Evolutionary conservation across 2,329 filamentous ascomycete species (phyloP).

Genomic region (Beauveria sp.): DNA sequence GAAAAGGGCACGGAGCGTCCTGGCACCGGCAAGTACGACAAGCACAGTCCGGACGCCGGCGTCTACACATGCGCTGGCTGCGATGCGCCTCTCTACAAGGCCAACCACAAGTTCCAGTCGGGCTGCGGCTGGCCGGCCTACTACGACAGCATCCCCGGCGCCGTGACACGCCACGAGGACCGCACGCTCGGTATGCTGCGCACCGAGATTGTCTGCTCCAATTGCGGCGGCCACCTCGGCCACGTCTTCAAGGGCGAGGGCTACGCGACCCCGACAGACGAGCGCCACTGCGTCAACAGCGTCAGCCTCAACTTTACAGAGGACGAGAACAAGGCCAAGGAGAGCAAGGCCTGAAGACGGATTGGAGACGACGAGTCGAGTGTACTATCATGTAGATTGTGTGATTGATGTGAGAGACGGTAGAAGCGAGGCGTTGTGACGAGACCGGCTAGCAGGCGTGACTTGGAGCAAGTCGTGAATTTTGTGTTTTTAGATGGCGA

Average conservation of each 20-base stretch:
- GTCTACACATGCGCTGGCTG: slow-evolving; percentile 87
- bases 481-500: neutral
- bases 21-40: slow-evolving; percentile 76
- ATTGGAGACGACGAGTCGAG: neutral
- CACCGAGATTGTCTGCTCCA: slow-evolving; percentile 89
- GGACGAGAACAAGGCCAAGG: slow-evolving; percentile 47
- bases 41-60: slow-evolving; percentile 68
- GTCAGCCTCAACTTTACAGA: slow-evolving; percentile 76
- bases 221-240: slow-evolving; percentile 90
- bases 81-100: slow-evolving; percentile 81
- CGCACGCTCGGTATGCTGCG: slow-evolving; percentile 70
- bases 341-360: slow-evolving; percentile 27
- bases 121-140: slow-evolving; percentile 98
- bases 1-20: slow-evolving; percentile 86
- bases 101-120: slow-evolving; percentile 89
- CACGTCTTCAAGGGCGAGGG: slow-evolving; percentile 92
- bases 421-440: slow-evolving; percentile 6
- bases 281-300: slow-evolving; percentile 96
- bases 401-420: neutral
- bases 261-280: slow-evolving; percentile 78
- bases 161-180: slow-evolving; percentile 77
- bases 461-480: neutral
- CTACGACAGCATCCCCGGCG: slow-evolving; percentile 89
- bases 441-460: neutral
- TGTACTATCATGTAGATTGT: neutral